phyloP scores from a whole-genome alignment of 2,329 filamentous ascomycete species.

The Phyllosticta citriasiana region DNA sequence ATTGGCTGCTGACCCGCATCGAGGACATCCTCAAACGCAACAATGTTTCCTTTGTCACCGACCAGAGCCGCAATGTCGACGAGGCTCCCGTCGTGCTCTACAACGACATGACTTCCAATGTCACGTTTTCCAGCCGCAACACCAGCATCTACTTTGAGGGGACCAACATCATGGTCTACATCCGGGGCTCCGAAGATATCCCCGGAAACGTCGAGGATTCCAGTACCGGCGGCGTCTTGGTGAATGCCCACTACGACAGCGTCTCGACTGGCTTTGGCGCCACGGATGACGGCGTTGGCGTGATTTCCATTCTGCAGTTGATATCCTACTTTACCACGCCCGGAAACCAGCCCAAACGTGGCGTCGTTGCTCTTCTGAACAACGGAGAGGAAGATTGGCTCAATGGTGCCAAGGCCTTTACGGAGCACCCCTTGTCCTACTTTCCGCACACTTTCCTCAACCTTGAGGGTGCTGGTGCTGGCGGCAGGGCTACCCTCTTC shows the following conservation, averaged over 20 bases:
- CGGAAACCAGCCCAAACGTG: slow-evolving; percentile 63
- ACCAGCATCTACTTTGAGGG: slow-evolving; percentile 75
- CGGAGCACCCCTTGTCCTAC: slow-evolving; percentile 68
- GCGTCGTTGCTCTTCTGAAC: slow-evolving; percentile 79
- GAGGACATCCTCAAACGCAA: slow-evolving; percentile 58
- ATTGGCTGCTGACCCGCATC: slow-evolving; percentile 64
- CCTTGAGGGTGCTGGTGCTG: slow-evolving; percentile 87
- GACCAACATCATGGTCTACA: slow-evolving; percentile 84
- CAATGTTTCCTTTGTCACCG: slow-evolving; percentile 36
- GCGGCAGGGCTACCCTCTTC: slow-evolving; percentile 79
- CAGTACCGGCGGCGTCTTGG: slow-evolving; percentile 60
- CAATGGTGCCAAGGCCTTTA: slow-evolving; percentile 77
- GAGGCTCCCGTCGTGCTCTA: slow-evolving; percentile 52
- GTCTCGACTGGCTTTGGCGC: slow-evolving; percentile 88
- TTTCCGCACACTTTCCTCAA: slow-evolving; percentile 87
- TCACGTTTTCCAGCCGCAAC: slow-evolving; percentile 52
- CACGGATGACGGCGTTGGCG: slow-evolving; percentile 87
- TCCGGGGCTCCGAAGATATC: slow-evolving; percentile 69
- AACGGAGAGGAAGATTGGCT: slow-evolving; percentile 93
- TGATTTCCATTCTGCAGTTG: slow-evolving; percentile 76
- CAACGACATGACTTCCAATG: slow-evolving; percentile 69
- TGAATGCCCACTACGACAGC: slow-evolving; percentile 92
- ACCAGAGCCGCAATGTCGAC: slow-evolving; percentile 17
- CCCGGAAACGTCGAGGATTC: slow-evolving; percentile 28
- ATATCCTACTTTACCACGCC: slow-evolving; percentile 73